Conservation (phyloP, 176 grass and related monocot genomes). For the Lolium perenne region DNA sequence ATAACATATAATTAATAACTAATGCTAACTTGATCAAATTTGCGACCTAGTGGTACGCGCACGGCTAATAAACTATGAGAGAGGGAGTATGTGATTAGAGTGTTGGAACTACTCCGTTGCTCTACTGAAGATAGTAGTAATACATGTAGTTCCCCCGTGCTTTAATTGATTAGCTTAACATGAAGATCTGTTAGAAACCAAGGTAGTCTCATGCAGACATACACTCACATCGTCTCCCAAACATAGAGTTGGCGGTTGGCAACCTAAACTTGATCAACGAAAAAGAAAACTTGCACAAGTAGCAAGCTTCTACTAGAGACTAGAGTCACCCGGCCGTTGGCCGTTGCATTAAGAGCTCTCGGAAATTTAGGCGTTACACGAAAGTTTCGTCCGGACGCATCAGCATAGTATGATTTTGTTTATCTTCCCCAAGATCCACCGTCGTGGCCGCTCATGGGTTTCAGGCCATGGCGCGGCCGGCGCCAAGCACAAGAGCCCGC, state of each 20-base stretch:
- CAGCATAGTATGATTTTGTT: constrained; percentile 24
- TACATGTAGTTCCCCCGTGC: too few relatives aligned
- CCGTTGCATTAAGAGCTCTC: constrained; percentile 44
- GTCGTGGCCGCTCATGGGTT: constrained; percentile 50
- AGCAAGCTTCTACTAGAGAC: background rate
- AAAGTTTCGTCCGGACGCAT: constrained; percentile 45
- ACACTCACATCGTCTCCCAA: background rate
- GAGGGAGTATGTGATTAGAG: background rate
- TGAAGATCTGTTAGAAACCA: background rate
- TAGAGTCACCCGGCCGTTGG: background rate
- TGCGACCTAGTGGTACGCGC: too few relatives aligned
- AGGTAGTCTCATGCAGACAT: background rate
- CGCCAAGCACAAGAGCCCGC: constrained; percentile 60
- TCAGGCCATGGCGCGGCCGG: constrained; percentile 23
- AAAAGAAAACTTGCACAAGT: background rate
- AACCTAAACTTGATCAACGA: too few relatives aligned
- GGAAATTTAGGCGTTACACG: constrained; percentile 30
- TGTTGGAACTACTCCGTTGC: background rate
- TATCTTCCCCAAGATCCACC: constrained; percentile 47
- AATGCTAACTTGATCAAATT: too few relatives aligned
- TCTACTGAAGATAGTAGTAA: background rate
- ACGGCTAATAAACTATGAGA: too few relatives aligned
- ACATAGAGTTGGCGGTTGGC: too few relatives aligned
- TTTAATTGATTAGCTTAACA: too few relatives aligned
- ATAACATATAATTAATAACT: too few relatives aligned